These are phyloP conservation scores for Septoria petroselini DNA, from an alignment of 2,329 filamentous ascomycete species.

Conservation along the genomic window DNA sequence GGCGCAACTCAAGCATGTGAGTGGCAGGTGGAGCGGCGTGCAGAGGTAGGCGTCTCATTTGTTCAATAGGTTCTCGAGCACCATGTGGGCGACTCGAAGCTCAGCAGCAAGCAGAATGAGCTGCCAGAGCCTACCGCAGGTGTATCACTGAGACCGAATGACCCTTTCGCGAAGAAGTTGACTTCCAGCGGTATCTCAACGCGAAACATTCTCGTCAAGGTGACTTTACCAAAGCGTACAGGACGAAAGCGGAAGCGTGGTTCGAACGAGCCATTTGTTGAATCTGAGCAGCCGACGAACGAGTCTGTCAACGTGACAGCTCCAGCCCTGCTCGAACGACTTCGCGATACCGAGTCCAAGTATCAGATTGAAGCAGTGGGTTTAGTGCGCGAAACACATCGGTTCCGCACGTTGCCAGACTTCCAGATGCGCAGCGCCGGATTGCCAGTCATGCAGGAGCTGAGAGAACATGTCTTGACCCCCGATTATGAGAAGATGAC, in stretches of 20 bases:
- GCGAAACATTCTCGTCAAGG: conserved; percentile 80
- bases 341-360: conserved; percentile 32
- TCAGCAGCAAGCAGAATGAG: conserved; percentile 24
- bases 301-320: conserved; percentile 27
- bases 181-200: conserved; percentile 71
- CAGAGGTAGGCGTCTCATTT: conserved; percentile 18
- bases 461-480: conserved; percentile 68
- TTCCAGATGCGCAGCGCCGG: conserved; percentile 57
- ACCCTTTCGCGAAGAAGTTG: conserved; percentile 73
- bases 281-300: conserved; percentile 7
- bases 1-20: conserved; percentile 53
- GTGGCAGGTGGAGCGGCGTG: conserved; percentile 15
- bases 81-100: conserved; percentile 34
- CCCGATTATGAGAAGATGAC: conserved; percentile 61
- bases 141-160: conserved; percentile 74
- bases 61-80: conserved; percentile 34
- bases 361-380: conserved; percentile 42
- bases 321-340: conserved; percentile 32
- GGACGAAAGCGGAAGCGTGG: conserved; percentile 82
- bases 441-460: conserved; percentile 62
- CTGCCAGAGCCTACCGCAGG: conserved; percentile 52
- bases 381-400: conserved; percentile 73
- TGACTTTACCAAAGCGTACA: conserved; percentile 82
- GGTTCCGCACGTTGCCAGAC: conserved; percentile 82
- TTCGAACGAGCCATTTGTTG: conserved; percentile 55